Percentiles rank a stretch among this genome's conserved stretches.
Evolutionary conservation across 2,329 filamentous ascomycete species (phyloP).

Genomic region (Periconia macrospinosa): DNA sequence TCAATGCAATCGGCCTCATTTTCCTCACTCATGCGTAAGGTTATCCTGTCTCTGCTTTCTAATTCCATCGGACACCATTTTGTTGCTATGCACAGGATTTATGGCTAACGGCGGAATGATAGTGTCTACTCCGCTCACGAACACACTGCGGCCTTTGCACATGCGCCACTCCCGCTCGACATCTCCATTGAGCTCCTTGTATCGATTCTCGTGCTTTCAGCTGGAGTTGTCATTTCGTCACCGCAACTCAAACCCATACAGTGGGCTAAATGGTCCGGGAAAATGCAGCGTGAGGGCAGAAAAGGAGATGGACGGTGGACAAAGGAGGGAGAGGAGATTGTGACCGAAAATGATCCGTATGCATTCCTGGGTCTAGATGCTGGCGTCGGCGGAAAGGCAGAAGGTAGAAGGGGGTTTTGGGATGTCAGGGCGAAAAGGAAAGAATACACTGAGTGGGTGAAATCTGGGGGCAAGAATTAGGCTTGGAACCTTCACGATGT

Average conservation of each 20-base stretch:
- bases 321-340: slow-evolving; percentile 69
- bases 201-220: slow-evolving; percentile 76
- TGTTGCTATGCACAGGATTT: too few species aligned
- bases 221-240: slow-evolving; percentile 79
- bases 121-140: slow-evolving; percentile 98
- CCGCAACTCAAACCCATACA: slow-evolving; percentile 81
- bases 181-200: slow-evolving; percentile 84
- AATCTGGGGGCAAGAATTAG: slow-evolving; percentile 4
- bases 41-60: slow-evolving; percentile 9
- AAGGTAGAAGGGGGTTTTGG: slow-evolving; percentile 81
- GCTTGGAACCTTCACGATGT: not conserved
- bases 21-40: slow-evolving; percentile 86
- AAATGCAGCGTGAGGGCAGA: slow-evolving; percentile 77
- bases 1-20: slow-evolving; percentile 74
- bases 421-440: slow-evolving; percentile 83
- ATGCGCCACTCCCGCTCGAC: slow-evolving; percentile 70
- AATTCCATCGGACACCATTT: too few species aligned
- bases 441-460: slow-evolving; percentile 80
- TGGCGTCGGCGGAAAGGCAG: slow-evolving; percentile 62
- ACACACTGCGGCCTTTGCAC: slow-evolving; percentile 71
- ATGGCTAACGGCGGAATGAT: not conserved
- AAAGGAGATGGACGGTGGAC: slow-evolving; percentile 57
- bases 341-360: slow-evolving; percentile 75
- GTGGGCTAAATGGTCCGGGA: slow-evolving; percentile 79
- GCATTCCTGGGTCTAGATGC: slow-evolving; percentile 55